These are phyloP conservation scores for Papiliotrema flavescens DNA, from an alignment of 1,284 basidiomycete genomes.

Conservation along the genomic window DNA sequence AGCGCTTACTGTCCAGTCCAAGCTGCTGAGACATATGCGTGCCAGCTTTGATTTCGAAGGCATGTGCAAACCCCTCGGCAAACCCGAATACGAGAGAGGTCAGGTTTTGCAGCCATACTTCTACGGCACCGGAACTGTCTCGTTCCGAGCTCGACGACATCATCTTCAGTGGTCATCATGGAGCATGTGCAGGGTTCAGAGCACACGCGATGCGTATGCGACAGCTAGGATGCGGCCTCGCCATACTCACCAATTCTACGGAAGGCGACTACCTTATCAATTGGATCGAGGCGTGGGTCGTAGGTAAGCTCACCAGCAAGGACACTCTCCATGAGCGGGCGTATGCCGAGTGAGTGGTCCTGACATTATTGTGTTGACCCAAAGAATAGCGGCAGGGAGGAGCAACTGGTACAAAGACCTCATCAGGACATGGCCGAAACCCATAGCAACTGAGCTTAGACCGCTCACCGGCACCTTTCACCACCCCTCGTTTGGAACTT, in stretches of 20 bases:
- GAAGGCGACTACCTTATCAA: neutral
- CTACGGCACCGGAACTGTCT: too few relatives aligned
- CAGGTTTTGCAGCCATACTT: too few relatives aligned
- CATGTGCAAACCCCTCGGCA: neutral
- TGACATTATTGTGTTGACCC: neutral
- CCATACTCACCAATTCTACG: conserved; percentile 5
- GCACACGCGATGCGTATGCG: conserved; percentile 1
- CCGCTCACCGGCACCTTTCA: conserved; percentile 1
- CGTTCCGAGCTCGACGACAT: neutral
- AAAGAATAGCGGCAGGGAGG: neutral
- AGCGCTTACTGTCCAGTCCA: neutral
- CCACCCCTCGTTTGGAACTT: neutral
- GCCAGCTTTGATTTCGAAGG: neutral
- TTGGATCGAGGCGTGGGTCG: conserved; percentile 4
- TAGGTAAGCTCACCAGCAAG: neutral
- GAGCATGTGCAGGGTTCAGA: conserved; percentile 1
- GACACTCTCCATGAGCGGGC: neutral
- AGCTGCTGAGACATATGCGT: neutral
- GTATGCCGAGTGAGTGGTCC: neutral
- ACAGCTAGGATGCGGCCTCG: neutral
- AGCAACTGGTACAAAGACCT: neutral
- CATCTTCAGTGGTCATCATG: neutral
- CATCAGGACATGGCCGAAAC: neutral
- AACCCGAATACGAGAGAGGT: too few relatives aligned
- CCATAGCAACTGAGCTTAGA: neutral